phyloP scores from a whole-genome alignment of 2,329 filamentous ascomycete species.

The Hortaea werneckii region DNA sequence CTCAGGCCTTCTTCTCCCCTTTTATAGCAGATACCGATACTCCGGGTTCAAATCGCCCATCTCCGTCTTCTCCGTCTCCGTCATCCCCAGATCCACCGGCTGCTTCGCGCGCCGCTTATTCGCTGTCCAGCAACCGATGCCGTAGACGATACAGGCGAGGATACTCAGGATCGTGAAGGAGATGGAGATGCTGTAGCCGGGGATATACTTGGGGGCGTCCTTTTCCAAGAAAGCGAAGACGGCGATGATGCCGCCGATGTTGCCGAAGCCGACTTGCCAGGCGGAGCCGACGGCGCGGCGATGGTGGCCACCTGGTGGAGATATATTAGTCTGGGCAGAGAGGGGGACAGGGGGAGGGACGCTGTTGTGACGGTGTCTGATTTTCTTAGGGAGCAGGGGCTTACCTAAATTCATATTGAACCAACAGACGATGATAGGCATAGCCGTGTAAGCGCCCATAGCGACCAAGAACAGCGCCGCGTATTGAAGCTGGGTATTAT shows the following conservation, averaged over 20 bases:
- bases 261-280: constrained; percentile 28
- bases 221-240: constrained; percentile 39
- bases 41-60: constrained; percentile 50
- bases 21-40: constrained; percentile 51
- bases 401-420: constrained; percentile 43
- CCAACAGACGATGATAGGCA: constrained; percentile 59
- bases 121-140: constrained; percentile 45
- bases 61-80: constrained; percentile 52
- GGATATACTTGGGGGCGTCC: constrained; percentile 59
- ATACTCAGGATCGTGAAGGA: constrained; percentile 61
- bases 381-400: too few species aligned
- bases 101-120: constrained; percentile 50
- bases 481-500: constrained; percentile 60
- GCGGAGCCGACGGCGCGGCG: constrained; percentile 2
- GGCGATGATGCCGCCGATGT: constrained; percentile 43
- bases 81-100: constrained; percentile 39
- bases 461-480: constrained; percentile 72
- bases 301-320: background rate
- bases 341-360: too few species aligned
- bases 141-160: constrained; percentile 51
- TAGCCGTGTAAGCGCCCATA: constrained; percentile 61
- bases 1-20: too few species aligned
- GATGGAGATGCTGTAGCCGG: constrained; percentile 68
- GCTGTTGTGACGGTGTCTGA: too few species aligned
- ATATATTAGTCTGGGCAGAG: too few species aligned